These are phyloP conservation scores for Phialocephala sp. DNA, from an alignment of 2,329 filamentous ascomycete species.

Conservation along the genomic window DNA sequence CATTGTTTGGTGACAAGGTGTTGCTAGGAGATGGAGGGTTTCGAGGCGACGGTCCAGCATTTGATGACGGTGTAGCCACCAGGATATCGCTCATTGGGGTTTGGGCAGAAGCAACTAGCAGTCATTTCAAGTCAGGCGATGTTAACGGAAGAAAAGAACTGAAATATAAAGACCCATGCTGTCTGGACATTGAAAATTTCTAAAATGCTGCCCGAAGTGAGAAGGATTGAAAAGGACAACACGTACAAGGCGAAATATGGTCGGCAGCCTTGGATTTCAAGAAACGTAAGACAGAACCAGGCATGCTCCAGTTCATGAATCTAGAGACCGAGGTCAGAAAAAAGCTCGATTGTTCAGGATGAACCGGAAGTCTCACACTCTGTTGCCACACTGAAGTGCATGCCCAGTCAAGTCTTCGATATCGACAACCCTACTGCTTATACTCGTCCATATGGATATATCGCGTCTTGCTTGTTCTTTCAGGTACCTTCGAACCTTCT, in stretches of 20 bases:
- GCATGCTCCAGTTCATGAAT: slow-evolving; percentile 25
- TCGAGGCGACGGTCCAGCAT: slow-evolving; percentile 18
- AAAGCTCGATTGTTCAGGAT: neutral
- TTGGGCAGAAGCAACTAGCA: neutral
- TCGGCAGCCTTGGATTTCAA: slow-evolving; percentile 15
- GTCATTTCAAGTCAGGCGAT: neutral
- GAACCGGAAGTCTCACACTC: slow-evolving; percentile 21
- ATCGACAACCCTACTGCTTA: slow-evolving; percentile 13
- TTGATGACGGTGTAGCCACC: slow-evolving; percentile 19
- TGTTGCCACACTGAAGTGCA: slow-evolving; percentile 26
- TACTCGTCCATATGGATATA: slow-evolving; percentile 7
- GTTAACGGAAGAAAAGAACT: neutral
- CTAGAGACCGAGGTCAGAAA: slow-evolving; percentile 14
- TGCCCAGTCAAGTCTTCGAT: slow-evolving; percentile 25
- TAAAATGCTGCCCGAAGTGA: neutral
- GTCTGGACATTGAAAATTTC: too few species aligned
- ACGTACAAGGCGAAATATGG: slow-evolving; percentile 23
- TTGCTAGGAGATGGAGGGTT: slow-evolving; percentile 15
- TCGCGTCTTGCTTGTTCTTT: slow-evolving; percentile 20
- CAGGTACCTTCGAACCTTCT: slow-evolving; percentile 26
- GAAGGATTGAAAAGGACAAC: neutral
- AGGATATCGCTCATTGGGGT: slow-evolving; percentile 16
- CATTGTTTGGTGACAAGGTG: slow-evolving; percentile 13
- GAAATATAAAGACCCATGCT: too few species aligned
- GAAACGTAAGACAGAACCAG: slow-evolving; percentile 14